Conservation (phyloP, 2,329 filamentous ascomycete genomes). For the Knufia petricola region DNA sequence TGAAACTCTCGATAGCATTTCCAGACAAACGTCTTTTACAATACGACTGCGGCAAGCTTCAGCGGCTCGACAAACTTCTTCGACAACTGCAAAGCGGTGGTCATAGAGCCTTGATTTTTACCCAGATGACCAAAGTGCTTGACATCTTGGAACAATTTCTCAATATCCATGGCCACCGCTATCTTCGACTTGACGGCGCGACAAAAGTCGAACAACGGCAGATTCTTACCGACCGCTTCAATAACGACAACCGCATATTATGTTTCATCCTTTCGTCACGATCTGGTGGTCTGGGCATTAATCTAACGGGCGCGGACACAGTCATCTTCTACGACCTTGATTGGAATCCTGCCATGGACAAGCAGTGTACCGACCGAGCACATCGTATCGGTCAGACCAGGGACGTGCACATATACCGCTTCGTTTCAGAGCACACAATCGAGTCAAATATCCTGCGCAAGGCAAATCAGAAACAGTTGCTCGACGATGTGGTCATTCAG, state of each 20-base stretch:
- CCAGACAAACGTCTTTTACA: slow-evolving; percentile 93
- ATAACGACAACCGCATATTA: slow-evolving; percentile 81
- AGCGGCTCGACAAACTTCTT: slow-evolving; percentile 75
- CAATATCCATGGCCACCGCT: slow-evolving; percentile 95
- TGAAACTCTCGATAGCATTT: slow-evolving; percentile 89
- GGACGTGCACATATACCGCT: slow-evolving; percentile 94
- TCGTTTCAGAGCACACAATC: slow-evolving; percentile 88
- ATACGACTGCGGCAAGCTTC: slow-evolving; percentile 95
- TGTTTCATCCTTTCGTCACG: slow-evolving; percentile 93
- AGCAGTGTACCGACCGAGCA: slow-evolving; percentile 94
- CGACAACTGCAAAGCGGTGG: slow-evolving; percentile 79
- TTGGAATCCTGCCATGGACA: slow-evolving; percentile 99
- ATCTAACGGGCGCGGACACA: slow-evolving; percentile 89
- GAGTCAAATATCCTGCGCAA: slow-evolving; percentile 97
- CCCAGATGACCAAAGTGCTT: slow-evolving; percentile 97
- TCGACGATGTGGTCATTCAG: slow-evolving; percentile 96
- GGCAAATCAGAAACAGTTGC: slow-evolving; percentile 92
- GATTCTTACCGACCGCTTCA: slow-evolving; percentile 92
- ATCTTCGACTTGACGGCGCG: slow-evolving; percentile 88
- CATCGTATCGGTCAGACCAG: slow-evolving; percentile 96
- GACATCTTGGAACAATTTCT: slow-evolving; percentile 96
- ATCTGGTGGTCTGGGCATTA: slow-evolving; percentile 90
- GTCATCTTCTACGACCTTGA: slow-evolving; percentile 99
- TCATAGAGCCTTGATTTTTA: slow-evolving; percentile 94
- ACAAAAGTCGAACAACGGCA: slow-evolving; percentile 95